A percentile compares a stretch with the other conserved stretches of the same genome.
These are phyloP conservation scores for Fraxinus quadrangulata DNA, from an alignment of 257 asterid species.

Conservation along the genomic window DNA sequence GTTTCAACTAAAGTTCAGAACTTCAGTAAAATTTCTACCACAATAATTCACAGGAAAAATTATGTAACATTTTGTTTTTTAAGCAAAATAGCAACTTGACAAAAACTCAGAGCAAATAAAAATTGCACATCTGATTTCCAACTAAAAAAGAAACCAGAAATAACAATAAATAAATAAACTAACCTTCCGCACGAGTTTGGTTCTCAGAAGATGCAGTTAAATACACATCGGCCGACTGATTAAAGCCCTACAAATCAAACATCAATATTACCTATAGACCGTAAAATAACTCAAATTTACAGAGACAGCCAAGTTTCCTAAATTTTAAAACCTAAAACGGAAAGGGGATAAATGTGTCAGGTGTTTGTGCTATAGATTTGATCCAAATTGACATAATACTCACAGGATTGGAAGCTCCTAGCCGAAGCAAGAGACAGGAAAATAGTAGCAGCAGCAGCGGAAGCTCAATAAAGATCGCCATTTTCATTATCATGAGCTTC, in stretches of 20 bases:
- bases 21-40: not conserved
- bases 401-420: slow-evolving; percentile 46
- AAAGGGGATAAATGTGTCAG: not conserved
- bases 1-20: not conserved
- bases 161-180: slow-evolving; percentile 9
- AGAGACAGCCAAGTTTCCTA: not conserved
- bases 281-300: not conserved
- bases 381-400: slow-evolving; percentile 21
- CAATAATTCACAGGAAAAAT: not conserved
- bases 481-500: slow-evolving; percentile 30
- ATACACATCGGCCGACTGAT: slow-evolving; percentile 34
- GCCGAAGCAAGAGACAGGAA: slow-evolving; percentile 37
- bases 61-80: not conserved
- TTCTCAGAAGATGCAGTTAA: slow-evolving; percentile 32
- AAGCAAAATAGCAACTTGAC: not conserved
- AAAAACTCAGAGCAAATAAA: not conserved
- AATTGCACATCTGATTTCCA: not conserved
- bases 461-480: slow-evolving; percentile 22
- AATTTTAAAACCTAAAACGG: not conserved
- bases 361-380: not conserved
- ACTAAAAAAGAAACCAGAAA: slow-evolving; percentile 7
- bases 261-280: not conserved
- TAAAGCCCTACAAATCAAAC: slow-evolving; percentile 29
- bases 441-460: slow-evolving; percentile 27
- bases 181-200: slow-evolving; percentile 44